Evolutionary conservation across 2,329 filamentous ascomycete species (phyloP).

Genomic region (Aciculosporium take): DNA sequence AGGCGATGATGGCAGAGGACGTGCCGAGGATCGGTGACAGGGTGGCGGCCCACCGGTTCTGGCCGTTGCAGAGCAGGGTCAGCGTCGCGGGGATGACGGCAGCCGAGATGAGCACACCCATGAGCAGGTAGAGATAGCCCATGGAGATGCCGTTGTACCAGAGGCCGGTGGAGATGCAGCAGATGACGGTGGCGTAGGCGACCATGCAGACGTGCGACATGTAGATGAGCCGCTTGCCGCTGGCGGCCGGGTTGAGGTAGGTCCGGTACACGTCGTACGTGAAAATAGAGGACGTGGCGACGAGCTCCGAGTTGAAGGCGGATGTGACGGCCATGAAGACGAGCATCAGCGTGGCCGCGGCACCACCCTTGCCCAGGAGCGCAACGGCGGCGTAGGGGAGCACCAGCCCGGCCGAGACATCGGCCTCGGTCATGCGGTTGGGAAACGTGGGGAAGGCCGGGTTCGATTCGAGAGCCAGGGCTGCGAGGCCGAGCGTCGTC

Average conservation of each 20-base stretch:
- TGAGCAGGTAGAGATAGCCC: conserved; percentile 79
- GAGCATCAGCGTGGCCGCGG: conserved; percentile 62
- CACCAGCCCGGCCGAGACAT: conserved; percentile 72
- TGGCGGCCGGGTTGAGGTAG: conserved; percentile 67
- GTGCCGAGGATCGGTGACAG: conserved; percentile 55
- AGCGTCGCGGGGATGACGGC: conserved; percentile 73
- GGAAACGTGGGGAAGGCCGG: conserved; percentile 60
- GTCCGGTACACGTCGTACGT: conserved; percentile 84
- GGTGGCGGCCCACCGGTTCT: conserved; percentile 59
- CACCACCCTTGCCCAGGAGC: conserved; percentile 68
- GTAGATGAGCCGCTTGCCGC: conserved; percentile 62
- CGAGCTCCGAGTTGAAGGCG: conserved; percentile 68
- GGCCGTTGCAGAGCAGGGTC: conserved; percentile 66
- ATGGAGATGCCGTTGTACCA: conserved; percentile 65
- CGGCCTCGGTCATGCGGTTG: conserved; percentile 53
- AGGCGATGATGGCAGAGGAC: conserved; percentile 51
- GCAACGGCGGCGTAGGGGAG: conserved; percentile 76
- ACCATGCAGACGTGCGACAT: conserved; percentile 63
- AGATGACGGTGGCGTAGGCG: conserved; percentile 60
- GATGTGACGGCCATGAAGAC: conserved; percentile 86
- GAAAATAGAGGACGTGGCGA: conserved; percentile 73
- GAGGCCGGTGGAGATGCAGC: conserved; percentile 62
- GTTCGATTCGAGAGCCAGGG: conserved; percentile 63
- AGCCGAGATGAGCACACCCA: conserved; percentile 80
- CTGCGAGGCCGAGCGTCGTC: conserved; percentile 75